A percentile compares a stretch with the other conserved stretches of the same genome.
These are phyloP conservation scores for Leucosporidium creatinivorum DNA, from an alignment of 768 basidiomycete species.

Conservation along the genomic window DNA sequence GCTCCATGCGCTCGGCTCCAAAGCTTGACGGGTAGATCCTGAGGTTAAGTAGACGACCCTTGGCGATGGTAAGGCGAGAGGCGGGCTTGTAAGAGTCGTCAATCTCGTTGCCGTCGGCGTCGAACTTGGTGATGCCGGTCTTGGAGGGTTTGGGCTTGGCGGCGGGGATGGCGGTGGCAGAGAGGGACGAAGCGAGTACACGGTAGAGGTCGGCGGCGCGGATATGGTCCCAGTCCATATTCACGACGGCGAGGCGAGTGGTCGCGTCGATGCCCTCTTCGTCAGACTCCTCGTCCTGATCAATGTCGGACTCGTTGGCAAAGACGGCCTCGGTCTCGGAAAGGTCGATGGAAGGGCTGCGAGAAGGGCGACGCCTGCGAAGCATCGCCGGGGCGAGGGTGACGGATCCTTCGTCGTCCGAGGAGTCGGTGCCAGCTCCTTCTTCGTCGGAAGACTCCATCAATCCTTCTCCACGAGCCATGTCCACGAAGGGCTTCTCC, in stretches of 20 bases:
- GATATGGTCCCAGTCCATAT: conserved; percentile 97
- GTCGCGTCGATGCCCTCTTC: conserved; percentile 49
- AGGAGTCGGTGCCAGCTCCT: conserved; percentile 47
- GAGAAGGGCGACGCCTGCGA: conserved; percentile 15
- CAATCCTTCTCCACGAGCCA: conserved; percentile 79
- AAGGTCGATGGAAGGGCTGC: conserved; percentile 32
- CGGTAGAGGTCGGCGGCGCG: conserved; percentile 82
- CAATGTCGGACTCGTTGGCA: conserved; percentile 69
- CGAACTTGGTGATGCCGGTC: conserved; percentile 29
- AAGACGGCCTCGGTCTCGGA: conserved; percentile 34
- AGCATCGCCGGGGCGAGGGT: conserved; percentile 12
- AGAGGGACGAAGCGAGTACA: conserved; percentile 80
- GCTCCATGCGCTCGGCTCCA: conserved; percentile 74
- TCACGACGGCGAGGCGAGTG: conserved; percentile 75
- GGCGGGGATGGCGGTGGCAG: conserved; percentile 50
- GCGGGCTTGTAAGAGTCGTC: conserved; percentile 23
- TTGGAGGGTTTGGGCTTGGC: conserved; percentile 38
- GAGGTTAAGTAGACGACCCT: conserved; percentile 67
- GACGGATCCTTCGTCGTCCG: conserved; percentile 30
- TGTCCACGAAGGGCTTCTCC: conserved; percentile 49
- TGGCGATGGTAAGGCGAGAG: conserved; percentile 43
- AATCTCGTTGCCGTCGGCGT: conserved; percentile 22
- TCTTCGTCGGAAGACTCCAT: conserved; percentile 68
- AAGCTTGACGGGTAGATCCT: conserved; percentile 89
- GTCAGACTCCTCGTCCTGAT: conserved; percentile 47